Conservation (phyloP, 208 protist species). For the Trichomonas tenax region DNA sequence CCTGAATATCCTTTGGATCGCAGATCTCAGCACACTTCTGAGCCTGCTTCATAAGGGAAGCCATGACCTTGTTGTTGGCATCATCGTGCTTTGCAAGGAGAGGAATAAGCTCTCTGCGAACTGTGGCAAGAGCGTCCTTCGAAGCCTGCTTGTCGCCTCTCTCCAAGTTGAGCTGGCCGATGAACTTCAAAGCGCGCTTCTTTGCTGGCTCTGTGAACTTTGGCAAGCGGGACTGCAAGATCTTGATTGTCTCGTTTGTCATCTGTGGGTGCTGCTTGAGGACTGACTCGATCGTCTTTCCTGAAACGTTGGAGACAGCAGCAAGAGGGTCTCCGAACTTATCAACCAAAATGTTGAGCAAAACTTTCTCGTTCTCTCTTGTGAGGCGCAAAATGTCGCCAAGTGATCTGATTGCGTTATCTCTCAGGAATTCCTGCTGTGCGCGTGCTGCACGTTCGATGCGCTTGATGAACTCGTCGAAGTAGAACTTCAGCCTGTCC, state of each 20-base stretch:
- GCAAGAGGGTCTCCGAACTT: neutral
- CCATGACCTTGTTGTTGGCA: neutral
- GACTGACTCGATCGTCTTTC: neutral
- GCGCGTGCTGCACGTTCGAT: neutral
- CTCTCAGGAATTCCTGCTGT: neutral
- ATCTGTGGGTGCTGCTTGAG: neutral
- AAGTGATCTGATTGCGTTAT: neutral
- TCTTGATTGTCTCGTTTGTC: neutral
- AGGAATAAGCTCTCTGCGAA: neutral
- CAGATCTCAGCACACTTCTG: neutral
- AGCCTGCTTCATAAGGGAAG: neutral
- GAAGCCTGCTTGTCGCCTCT: neutral
- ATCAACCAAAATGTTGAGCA: neutral
- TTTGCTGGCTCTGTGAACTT: neutral
- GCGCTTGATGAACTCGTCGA: neutral
- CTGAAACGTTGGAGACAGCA: neutral
- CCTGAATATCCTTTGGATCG: neutral
- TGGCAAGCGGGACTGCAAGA: neutral
- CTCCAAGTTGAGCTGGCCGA: neutral
- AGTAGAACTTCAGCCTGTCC: neutral
- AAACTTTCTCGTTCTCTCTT: neutral
- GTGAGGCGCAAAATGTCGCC: neutral
- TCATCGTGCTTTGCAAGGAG: neutral
- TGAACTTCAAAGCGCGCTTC: neutral
- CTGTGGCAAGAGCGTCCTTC: neutral